A percentile compares a stretch with the other conserved stretches of the same genome.
Evolutionary conservation across 1,284 basidiomycete genomes (phyloP).

Genomic region (Cryptococcus amylolentus): DNA sequence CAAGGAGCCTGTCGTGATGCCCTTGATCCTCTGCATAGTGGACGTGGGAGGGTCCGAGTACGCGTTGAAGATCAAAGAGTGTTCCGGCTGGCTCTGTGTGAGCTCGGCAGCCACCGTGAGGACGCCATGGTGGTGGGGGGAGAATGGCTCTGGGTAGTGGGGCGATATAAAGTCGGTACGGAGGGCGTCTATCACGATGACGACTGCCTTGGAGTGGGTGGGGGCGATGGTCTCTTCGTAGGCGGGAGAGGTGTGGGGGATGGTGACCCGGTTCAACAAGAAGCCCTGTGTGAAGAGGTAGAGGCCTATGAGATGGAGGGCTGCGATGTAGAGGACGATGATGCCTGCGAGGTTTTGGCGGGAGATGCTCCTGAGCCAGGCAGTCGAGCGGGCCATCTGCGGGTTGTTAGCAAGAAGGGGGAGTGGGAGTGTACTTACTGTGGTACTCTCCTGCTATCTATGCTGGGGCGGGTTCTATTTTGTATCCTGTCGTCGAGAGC

Average conservation of each 20-base stretch:
- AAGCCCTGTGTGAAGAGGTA: constrained; percentile 82
- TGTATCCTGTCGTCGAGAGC: not conserved
- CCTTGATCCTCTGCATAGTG: constrained; percentile 93
- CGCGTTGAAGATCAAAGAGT: constrained; percentile 82
- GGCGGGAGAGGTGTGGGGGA: constrained; percentile 56
- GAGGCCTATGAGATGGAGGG: constrained; percentile 52
- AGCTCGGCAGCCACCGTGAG: constrained; percentile 74
- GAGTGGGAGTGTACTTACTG: no score
- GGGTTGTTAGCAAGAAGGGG: no score
- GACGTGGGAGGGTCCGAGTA: constrained; percentile 93
- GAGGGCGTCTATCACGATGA: constrained; percentile 88
- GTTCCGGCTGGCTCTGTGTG: constrained; percentile 59
- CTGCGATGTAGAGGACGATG: constrained; percentile 59
- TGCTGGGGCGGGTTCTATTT: not conserved
- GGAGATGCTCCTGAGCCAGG: constrained; percentile 32
- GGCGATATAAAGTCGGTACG: constrained; percentile 91
- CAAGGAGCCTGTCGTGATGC: constrained; percentile 87
- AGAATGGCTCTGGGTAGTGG: constrained; percentile 57
- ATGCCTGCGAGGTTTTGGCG: constrained; percentile 48
- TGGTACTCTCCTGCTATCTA: not conserved
- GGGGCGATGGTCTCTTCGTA: constrained; percentile 55
- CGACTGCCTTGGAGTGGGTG: constrained; percentile 72
- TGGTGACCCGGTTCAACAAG: constrained; percentile 74
- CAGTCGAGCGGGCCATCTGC: constrained; percentile 7
- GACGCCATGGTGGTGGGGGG: constrained; percentile 74